Conservation (phyloP, 208 protist genomes). For the Phytomonas francai region DNA sequence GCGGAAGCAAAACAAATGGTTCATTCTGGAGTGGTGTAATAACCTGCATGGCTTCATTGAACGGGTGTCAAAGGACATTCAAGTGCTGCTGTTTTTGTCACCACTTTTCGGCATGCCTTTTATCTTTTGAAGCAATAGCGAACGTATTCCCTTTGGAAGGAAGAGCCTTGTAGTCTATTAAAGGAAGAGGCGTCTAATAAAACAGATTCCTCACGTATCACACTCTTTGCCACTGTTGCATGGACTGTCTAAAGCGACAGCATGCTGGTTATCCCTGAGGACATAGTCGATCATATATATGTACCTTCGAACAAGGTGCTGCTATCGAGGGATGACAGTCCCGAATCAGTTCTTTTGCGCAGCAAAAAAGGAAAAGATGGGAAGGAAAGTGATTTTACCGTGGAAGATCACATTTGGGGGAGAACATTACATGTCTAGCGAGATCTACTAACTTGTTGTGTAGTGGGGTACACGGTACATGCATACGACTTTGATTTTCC, state of each 20-base stretch:
- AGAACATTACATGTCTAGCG: slow-evolving; percentile 26
- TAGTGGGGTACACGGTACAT: slow-evolving; percentile 28
- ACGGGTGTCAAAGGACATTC: slow-evolving; percentile 31
- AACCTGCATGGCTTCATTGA: slow-evolving; percentile 43
- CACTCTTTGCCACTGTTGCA: not conserved
- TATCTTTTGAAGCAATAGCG: slow-evolving; percentile 36
- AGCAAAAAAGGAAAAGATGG: not conserved
- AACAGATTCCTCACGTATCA: not conserved
- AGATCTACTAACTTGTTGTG: slow-evolving; percentile 18
- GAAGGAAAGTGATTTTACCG: not conserved
- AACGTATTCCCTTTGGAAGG: slow-evolving; percentile 38
- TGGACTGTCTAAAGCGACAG: not conserved
- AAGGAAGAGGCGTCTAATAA: not conserved
- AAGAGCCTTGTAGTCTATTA: slow-evolving; percentile 17
- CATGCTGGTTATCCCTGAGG: not conserved
- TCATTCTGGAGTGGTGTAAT: slow-evolving; percentile 9
- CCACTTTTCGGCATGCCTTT: slow-evolving; percentile 32
- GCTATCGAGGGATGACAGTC: not conserved
- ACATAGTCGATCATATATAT: not conserved
- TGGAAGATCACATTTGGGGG: slow-evolving; percentile 10
- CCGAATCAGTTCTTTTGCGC: not conserved
- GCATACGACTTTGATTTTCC: not conserved
- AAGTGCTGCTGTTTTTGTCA: slow-evolving; percentile 43
- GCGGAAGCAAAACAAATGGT: not conserved
- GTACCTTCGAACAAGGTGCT: not conserved